These are phyloP conservation scores for Sugiyamaella castrensis DNA, from an alignment of 1,139 yeast species.

Conservation along the genomic window DNA sequence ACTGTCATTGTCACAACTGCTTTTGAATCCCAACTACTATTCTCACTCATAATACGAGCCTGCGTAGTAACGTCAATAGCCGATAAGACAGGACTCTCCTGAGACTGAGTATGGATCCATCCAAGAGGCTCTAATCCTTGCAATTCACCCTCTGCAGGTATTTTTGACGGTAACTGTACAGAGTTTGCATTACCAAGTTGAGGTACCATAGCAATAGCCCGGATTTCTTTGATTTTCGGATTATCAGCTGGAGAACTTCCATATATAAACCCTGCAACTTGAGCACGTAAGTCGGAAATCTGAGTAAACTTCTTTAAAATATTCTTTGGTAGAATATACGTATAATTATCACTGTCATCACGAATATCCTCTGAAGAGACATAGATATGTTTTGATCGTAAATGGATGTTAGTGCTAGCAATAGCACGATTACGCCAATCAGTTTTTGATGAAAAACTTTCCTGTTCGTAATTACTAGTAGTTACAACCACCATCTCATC, in stretches of 20 bases:
- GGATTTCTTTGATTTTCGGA: constrained; percentile 70
- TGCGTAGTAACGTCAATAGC: constrained; percentile 70
- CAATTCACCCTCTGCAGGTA: constrained; percentile 41
- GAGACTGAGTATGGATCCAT: constrained; percentile 62
- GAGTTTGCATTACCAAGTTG: constrained; percentile 75
- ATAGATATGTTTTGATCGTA: constrained; percentile 74
- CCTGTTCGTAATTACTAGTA: constrained; percentile 84
- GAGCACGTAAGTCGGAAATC: constrained; percentile 77
- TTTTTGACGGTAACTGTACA: constrained; percentile 55
- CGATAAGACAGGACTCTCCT: constrained; percentile 59
- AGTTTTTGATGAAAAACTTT: constrained; percentile 74
- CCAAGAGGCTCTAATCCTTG: constrained; percentile 41
- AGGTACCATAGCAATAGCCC: constrained; percentile 75
- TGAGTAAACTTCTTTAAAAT: constrained; percentile 72
- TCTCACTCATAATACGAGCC: constrained; percentile 43
- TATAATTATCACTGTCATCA: constrained; percentile 52
- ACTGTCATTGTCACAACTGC: constrained; percentile 58
- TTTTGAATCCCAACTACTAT: constrained; percentile 40
- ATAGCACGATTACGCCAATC: constrained; percentile 93
- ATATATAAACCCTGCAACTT: constrained; percentile 76
- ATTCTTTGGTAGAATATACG: constrained; percentile 81
- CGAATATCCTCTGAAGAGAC: constrained; percentile 60
- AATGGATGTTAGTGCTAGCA: constrained; percentile 66
- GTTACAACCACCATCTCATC: constrained; percentile 94
- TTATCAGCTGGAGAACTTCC: constrained; percentile 76